Conservation (phyloP, 169 alveolate species). For the Eimeria sp. region DNA sequence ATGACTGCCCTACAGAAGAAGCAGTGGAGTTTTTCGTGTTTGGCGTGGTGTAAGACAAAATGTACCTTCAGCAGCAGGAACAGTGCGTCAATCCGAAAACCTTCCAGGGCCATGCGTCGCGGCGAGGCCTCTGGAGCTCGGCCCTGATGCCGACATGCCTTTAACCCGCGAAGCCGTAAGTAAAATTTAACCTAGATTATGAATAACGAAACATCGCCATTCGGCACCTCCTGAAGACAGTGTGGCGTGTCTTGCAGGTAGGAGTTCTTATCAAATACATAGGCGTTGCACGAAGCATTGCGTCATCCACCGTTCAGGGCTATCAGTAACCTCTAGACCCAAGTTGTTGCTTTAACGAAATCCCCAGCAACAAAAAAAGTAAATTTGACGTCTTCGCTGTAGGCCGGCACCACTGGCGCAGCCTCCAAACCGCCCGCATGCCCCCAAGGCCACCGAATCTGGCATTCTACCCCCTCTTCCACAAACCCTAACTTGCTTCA, state of each 20-base stretch:
- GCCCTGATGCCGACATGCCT: slow-evolving; percentile 73
- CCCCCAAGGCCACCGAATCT: slow-evolving; percentile 41
- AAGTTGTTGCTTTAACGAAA: slow-evolving; percentile 63
- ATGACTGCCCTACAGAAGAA: slow-evolving; percentile 65
- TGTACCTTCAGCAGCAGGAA: neutral
- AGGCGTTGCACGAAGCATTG: neutral
- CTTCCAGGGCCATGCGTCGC: slow-evolving; percentile 66
- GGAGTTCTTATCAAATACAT: neutral
- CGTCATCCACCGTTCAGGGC: slow-evolving; percentile 53
- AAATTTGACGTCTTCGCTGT: slow-evolving; percentile 58
- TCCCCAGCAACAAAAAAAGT: slow-evolving; percentile 78
- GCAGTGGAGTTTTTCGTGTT: slow-evolving; percentile 47
- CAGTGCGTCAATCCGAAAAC: slow-evolving; percentile 12
- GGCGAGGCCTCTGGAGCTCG: slow-evolving; percentile 42
- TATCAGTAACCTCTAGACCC: slow-evolving; percentile 73
- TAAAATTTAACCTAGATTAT: neutral
- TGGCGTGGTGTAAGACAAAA: slow-evolving; percentile 58
- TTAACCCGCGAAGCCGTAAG: slow-evolving; percentile 74
- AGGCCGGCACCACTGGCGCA: slow-evolving; percentile 79
- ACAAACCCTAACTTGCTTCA: slow-evolving; percentile 25
- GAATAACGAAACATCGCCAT: neutral
- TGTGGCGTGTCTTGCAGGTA: slow-evolving; percentile 70
- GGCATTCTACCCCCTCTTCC: slow-evolving; percentile 45
- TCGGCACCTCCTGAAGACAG: slow-evolving; percentile 53
- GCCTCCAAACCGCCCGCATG: slow-evolving; percentile 73